Evolutionary conservation across 331 rosid genomes (phyloP).

Genomic region (Erythrophleum ivorense): DNA sequence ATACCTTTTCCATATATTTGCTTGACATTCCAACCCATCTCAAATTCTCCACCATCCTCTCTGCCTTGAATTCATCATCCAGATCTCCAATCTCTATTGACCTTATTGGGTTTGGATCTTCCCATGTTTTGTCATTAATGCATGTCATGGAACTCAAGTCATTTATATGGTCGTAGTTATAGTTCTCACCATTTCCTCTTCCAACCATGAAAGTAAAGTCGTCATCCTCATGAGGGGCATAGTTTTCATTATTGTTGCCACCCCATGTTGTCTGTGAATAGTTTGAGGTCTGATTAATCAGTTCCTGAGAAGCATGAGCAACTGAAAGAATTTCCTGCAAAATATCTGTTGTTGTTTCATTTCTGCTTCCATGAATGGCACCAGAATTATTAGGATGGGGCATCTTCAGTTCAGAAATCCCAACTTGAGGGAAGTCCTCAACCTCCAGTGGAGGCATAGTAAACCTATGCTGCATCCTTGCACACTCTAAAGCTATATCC

Average conservation of each 20-base stretch:
- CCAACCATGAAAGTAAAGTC: constrained; percentile 75
- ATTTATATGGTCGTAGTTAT: constrained; percentile 39
- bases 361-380: constrained; percentile 44
- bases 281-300: constrained; percentile 59
- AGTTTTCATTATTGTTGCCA: constrained; percentile 40
- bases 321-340: constrained; percentile 94
- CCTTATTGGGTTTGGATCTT: constrained; percentile 48
- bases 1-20: constrained; percentile 71
- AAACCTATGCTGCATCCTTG: constrained; percentile 91
- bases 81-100: constrained; percentile 65
- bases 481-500: constrained; percentile 89
- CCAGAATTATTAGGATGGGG: constrained; percentile 41
- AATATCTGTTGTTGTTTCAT: constrained; percentile 59
- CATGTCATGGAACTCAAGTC: constrained; percentile 53
- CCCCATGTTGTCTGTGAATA: constrained; percentile 48
- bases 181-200: constrained; percentile 29
- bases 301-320: constrained; percentile 82
- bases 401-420: constrained; percentile 57
- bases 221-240: constrained; percentile 46
- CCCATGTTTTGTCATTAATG: constrained; percentile 60
- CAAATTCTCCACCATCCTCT: constrained; percentile 66
- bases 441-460: constrained; percentile 81
- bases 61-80: constrained; percentile 62
- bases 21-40: constrained; percentile 92
- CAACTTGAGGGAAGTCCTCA: constrained; percentile 70